Percentiles rank a stretch among this genome's conserved stretches.
Evolutionary conservation across 2,329 filamentous ascomycete species (phyloP).

Genomic region (Talaromyces sp.): DNA sequence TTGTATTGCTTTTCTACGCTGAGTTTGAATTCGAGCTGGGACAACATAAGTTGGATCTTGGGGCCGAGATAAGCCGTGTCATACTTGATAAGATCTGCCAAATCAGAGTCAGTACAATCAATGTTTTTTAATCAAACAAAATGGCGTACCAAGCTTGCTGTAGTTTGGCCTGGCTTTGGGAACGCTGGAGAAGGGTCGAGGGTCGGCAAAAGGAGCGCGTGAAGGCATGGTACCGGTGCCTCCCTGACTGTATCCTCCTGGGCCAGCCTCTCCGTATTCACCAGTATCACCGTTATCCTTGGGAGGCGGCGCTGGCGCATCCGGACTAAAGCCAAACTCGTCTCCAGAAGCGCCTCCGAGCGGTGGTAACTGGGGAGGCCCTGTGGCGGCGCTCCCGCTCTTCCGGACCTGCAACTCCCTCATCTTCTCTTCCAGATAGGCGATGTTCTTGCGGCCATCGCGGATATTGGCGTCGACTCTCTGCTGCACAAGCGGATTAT

Average conservation of each 20-base stretch:
- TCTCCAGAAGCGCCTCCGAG: constrained; percentile 21
- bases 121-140: not conserved
- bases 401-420: constrained; percentile 79
- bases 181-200: constrained; percentile 59
- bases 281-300: constrained; percentile 61
- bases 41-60: constrained; percentile 97
- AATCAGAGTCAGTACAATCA: constrained; percentile 1
- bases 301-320: constrained; percentile 61
- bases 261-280: constrained; percentile 56
- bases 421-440: constrained; percentile 92
- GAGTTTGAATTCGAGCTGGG: constrained; percentile 96
- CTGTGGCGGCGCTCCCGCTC: constrained; percentile 41
- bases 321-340: constrained; percentile 42
- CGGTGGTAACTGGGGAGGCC: constrained; percentile 12
- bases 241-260: constrained; percentile 51
- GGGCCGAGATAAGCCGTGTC: constrained; percentile 92
- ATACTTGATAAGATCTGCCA: constrained; percentile 93
- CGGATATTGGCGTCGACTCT: constrained; percentile 90
- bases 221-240: constrained; percentile 73
- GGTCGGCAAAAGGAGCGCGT: constrained; percentile 69
- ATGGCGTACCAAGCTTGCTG: constrained; percentile 78
- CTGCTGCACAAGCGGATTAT: constrained; percentile 85
- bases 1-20: constrained; percentile 99
- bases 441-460: constrained; percentile 85
- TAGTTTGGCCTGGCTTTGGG: constrained; percentile 82